phyloP scores from a whole-genome alignment of 192 early-diverging fungal genomes.

The Paraglomus occultum region DNA sequence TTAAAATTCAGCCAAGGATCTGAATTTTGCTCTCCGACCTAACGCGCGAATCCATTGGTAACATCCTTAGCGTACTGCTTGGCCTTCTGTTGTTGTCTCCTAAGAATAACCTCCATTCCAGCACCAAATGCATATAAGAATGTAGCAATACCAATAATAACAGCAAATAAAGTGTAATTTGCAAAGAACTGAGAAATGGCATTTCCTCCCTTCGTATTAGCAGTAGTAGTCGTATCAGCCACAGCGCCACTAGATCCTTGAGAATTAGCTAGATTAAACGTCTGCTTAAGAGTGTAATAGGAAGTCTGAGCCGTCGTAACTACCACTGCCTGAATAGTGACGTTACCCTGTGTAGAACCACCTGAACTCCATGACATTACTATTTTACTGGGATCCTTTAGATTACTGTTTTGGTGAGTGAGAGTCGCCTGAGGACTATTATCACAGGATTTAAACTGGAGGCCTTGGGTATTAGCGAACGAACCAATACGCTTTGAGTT shows the following conservation, averaged over 20 bases:
- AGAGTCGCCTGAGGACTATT: background rate
- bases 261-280: background rate
- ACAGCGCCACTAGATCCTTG: background rate
- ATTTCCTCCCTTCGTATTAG: background rate
- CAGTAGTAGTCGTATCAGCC: background rate
- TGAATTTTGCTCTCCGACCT: too few species aligned
- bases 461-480: background rate
- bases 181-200: too few species aligned
- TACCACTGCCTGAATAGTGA: slow-evolving; percentile 6
- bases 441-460: background rate
- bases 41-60: too few species aligned
- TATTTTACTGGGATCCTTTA: background rate
- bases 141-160: slow-evolving; percentile 5
- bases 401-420: background rate
- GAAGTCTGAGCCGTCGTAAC: background rate
- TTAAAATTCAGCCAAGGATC: too few species aligned
- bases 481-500: background rate
- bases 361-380: background rate
- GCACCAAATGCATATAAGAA: slow-evolving; percentile 12
- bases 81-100: slow-evolving; percentile 6
- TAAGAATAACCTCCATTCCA: slow-evolving; percentile 4
- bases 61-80: background rate
- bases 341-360: background rate
- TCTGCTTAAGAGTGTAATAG: background rate
- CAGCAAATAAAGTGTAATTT: slow-evolving; percentile 8